A percentile compares a stretch with the other conserved stretches of the same genome.
These are phyloP conservation scores for Pseudocercospora macadamiae DNA, from an alignment of 2,329 filamentous ascomycete species.

Conservation along the genomic window DNA sequence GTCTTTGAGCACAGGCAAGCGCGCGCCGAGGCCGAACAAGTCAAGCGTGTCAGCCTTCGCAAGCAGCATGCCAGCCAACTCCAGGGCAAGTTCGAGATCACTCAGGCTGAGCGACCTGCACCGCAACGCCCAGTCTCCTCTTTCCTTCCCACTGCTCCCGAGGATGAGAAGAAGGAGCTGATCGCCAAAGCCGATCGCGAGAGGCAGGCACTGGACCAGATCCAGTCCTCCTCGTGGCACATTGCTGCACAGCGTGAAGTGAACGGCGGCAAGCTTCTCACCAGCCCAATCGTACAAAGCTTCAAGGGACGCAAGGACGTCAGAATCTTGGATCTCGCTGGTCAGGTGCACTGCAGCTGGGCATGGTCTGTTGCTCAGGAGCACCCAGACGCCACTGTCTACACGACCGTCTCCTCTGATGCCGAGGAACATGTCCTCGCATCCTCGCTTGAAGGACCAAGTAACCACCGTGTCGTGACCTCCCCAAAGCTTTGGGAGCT, in stretches of 20 bases:
- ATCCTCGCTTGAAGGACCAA: slow-evolving; percentile 76
- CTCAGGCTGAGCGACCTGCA: slow-evolving; percentile 48
- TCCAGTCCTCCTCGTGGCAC: slow-evolving; percentile 63
- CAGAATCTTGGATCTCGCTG: slow-evolving; percentile 82
- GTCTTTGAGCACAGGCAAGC: slow-evolving; percentile 82
- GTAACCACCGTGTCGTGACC: slow-evolving; percentile 82
- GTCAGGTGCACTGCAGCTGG: slow-evolving; percentile 86
- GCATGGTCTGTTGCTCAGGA: slow-evolving; percentile 89
- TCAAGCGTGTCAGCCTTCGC: slow-evolving; percentile 74
- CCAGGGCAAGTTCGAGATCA: slow-evolving; percentile 81
- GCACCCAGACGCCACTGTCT: slow-evolving; percentile 82
- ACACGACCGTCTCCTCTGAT: slow-evolving; percentile 65
- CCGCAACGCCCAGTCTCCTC: slow-evolving; percentile 50
- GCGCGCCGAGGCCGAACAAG: slow-evolving; percentile 86
- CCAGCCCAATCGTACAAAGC: slow-evolving; percentile 53
- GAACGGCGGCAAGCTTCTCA: slow-evolving; percentile 63
- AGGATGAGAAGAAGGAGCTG: slow-evolving; percentile 40
- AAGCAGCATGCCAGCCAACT: slow-evolving; percentile 78
- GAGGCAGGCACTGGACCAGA: slow-evolving; percentile 74
- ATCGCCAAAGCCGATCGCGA: slow-evolving; percentile 66
- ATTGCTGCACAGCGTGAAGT: slow-evolving; percentile 64
- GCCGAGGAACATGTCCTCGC: slow-evolving; percentile 53
- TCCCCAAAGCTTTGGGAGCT: slow-evolving; percentile 77
- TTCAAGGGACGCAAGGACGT: slow-evolving; percentile 49
- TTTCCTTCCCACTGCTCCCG: slow-evolving; percentile 42